Evolutionary conservation across 768 basidiomycete species (phyloP), one percentile per base, ranked within the genome.

Genomic region (Solioccasus polychromus): DNA sequence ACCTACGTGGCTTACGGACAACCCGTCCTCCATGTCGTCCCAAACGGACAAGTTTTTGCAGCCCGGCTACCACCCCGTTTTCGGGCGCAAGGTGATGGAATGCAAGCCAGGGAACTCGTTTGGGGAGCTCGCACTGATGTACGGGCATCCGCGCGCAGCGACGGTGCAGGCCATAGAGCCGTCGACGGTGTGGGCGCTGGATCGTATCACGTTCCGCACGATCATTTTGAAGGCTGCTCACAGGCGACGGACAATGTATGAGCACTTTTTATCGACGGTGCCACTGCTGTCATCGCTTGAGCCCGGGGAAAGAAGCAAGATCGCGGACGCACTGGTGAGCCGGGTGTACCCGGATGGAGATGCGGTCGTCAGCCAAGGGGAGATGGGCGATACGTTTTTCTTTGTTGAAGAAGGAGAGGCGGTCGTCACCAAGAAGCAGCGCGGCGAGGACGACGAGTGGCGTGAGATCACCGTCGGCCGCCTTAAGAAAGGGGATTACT

Each of bases 121-220:
- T 50, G 96, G 96, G 35, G 95, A 99, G 69, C 76, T 99, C 44
- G 96, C 96, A 24, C 71, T 99, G 55, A 97, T 99, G 95, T 95
- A 99, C 69, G 92, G 92, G 26, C 93, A 95, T 54, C 90, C 91
- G 31, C 89, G 96, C 25, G 92, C 92, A 17, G 96, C 96, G 14
- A 93, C 92, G 8, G 94, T 98, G 35, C 71, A 96, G 29, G 83
- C 95, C 9, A 80, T 87, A 35, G 83, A 89, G 45, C 71, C 80
- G 2, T 89, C 83, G 20, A 92, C 86, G 8, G 74, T 97, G 22
- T 99, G 96, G 96, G 85, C 88, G 9, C 76, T 99, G 54, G 96
- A 99, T 71, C 87, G 96, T 45, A 92, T 94, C 57, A 98, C 94
- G 4, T 99, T 98, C 84, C 83, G 96, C 36, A 96, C 92, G 6